Evolutionary conservation across 148 eudicot genomes (phyloP).

Genomic region (Silene uniflora): DNA sequence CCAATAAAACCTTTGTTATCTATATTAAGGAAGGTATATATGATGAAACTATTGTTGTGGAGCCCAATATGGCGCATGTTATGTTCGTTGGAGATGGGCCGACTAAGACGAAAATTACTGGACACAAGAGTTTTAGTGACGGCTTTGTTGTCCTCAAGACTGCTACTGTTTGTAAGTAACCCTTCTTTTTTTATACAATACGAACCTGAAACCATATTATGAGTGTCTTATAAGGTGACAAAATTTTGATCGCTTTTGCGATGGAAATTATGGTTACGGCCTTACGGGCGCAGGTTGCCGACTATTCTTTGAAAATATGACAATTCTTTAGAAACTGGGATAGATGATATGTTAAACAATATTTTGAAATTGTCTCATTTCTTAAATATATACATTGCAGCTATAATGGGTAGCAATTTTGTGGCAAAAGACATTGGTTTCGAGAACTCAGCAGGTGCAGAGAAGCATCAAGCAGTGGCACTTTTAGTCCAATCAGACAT

Average conservation of each 20-base stretch:
- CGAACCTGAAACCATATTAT: too few species aligned
- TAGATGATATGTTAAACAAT: too few species aligned
- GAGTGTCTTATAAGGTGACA: too few species aligned
- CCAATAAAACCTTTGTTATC: constrained; percentile 38
- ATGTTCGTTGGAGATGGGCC: constrained; percentile 68
- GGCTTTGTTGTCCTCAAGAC: constrained; percentile 42
- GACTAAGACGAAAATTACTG: constrained; percentile 47
- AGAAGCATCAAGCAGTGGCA: constrained; percentile 32
- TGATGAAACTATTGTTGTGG: constrained; percentile 40
- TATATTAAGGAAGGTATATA: constrained; percentile 56
- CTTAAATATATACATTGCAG: constrained; percentile 15
- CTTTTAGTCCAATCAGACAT: constrained; percentile 34
- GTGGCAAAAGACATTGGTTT: constrained; percentile 36
- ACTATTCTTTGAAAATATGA: too few species aligned
- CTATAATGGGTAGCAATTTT: constrained; percentile 34
- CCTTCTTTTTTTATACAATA: too few species aligned
- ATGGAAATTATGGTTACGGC: too few species aligned
- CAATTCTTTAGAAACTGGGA: too few species aligned
- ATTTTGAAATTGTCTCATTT: too few species aligned
- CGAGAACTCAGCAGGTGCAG: constrained; percentile 38
- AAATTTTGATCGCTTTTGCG: too few species aligned
- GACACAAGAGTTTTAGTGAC: constrained; percentile 37
- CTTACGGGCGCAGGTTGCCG: too few species aligned
- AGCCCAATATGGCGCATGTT: constrained; percentile 33
- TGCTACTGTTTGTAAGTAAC: constrained; percentile 51